These are phyloP conservation scores for Omphalea diandra DNA, from an alignment of 441 rosid genomes.

Conservation along the genomic window DNA sequence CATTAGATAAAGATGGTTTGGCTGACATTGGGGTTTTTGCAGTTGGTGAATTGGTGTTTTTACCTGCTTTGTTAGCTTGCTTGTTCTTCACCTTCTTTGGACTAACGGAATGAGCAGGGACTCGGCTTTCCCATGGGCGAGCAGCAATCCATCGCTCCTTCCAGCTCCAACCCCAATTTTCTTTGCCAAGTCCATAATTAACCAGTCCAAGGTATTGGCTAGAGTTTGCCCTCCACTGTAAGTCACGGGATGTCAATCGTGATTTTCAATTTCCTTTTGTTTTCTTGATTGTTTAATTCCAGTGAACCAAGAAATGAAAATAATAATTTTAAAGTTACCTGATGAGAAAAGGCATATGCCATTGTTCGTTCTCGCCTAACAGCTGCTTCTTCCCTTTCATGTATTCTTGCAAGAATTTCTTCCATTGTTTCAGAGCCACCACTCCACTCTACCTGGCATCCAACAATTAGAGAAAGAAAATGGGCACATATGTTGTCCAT, in stretches of 20 bases:
- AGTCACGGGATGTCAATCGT: constrained; percentile 17
- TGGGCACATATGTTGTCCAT: too few relatives aligned
- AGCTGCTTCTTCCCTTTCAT: constrained; percentile 84
- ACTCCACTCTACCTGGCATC: constrained; percentile 79
- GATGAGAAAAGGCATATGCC: constrained; percentile 97
- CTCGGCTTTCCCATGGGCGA: constrained; percentile 88
- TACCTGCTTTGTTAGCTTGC: constrained; percentile 40
- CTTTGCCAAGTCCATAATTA: constrained; percentile 59
- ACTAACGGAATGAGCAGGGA: constrained; percentile 39
- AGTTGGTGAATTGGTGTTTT: constrained; percentile 42
- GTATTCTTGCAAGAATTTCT: constrained; percentile 69
- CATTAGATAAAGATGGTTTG: constrained; percentile 39
- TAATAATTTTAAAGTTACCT: constrained; percentile 39
- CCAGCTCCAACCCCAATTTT: constrained; percentile 98
- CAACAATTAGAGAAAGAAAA: not conserved
- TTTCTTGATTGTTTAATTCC: too few relatives aligned
- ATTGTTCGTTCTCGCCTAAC: constrained; percentile 82
- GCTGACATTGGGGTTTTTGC: constrained; percentile 42
- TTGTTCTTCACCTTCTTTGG: constrained; percentile 54
- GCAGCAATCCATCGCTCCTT: constrained; percentile 88
- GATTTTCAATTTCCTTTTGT: constrained; percentile 8
- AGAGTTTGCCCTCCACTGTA: constrained; percentile 84
- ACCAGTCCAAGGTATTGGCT: constrained; percentile 45
- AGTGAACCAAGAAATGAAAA: not conserved
- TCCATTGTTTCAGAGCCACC: constrained; percentile 80